These are phyloP conservation scores for Gorgonomyces haynaldii DNA, from an alignment of 192 early-diverging fungal species.

Conservation along the genomic window DNA sequence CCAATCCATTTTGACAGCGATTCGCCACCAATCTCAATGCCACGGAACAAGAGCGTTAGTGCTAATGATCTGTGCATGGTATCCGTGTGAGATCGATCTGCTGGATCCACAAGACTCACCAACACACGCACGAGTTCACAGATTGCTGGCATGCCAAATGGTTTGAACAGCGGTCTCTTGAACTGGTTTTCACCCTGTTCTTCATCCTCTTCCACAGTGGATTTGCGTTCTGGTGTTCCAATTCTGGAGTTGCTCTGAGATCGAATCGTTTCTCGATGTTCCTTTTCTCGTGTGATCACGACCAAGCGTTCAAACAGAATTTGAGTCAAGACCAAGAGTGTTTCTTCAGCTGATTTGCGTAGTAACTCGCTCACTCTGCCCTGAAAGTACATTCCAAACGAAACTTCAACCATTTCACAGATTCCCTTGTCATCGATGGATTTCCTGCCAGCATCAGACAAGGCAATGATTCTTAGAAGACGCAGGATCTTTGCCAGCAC, in stretches of 20 bases:
- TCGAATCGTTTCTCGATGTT: not conserved
- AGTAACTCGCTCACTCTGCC: conserved; percentile 75
- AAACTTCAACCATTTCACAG: conserved; percentile 96
- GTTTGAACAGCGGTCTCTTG: conserved; percentile 16
- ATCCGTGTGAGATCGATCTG: conserved; percentile 85
- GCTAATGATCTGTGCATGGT: conserved; percentile 81
- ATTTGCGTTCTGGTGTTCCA: not conserved
- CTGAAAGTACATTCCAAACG: conserved; percentile 95
- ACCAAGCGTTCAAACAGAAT: conserved; percentile 63
- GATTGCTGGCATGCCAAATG: conserved; percentile 77
- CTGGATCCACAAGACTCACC: conserved; percentile 79
- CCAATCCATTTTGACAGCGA: conserved; percentile 55
- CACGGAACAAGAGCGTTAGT: conserved; percentile 73
- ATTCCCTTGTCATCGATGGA: conserved; percentile 81
- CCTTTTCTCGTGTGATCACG: not conserved
- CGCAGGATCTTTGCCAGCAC: conserved; percentile 83
- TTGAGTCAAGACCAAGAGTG: conserved; percentile 60
- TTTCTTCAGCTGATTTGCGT: conserved; percentile 64
- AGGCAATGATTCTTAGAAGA: conserved; percentile 63
- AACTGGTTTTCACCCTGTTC: not conserved
- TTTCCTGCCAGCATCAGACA: conserved; percentile 47
- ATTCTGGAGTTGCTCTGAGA: not conserved
- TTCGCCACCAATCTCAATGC: conserved; percentile 72
- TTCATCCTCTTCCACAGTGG: not conserved
- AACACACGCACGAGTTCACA: conserved; percentile 84